Conservation (phyloP, 139 green algal species). For the Ettlia oleoabundans region DNA sequence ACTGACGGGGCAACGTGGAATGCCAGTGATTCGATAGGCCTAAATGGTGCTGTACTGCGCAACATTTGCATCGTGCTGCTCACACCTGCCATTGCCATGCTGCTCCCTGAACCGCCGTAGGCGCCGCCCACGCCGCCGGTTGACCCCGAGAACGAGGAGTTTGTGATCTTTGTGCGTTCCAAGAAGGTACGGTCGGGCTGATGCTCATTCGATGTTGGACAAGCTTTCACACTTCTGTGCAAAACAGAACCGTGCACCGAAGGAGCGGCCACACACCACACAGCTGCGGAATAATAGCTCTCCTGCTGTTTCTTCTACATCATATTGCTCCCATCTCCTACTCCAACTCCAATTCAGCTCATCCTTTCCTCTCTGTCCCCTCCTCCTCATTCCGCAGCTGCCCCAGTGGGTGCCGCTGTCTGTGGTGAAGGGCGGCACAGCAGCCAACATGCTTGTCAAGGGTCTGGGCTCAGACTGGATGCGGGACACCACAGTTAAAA, state of each 20-base stretch:
- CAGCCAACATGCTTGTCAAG: constrained; percentile 73
- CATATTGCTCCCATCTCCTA: neutral
- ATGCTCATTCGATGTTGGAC: neutral
- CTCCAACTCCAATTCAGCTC: neutral
- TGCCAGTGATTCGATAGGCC: too few relatives aligned
- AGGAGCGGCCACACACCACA: neutral
- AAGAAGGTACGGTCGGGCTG: constrained; percentile 45
- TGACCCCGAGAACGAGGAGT: constrained; percentile 80
- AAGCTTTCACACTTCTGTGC: neutral
- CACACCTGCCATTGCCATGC: neutral
- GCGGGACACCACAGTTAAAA: constrained; percentile 17
- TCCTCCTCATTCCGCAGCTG: neutral
- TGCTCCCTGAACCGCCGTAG: constrained; percentile 1
- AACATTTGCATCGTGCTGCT: neutral
- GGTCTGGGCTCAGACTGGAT: constrained; percentile 51
- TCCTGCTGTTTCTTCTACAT: neutral
- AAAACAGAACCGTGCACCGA: too few relatives aligned
- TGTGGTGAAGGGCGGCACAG: constrained; percentile 70
- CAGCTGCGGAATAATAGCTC: too few relatives aligned
- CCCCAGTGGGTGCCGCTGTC: constrained; percentile 66
- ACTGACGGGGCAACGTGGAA: too few relatives aligned
- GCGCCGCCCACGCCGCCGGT: constrained; percentile 62
- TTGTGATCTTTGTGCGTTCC: constrained; percentile 76
- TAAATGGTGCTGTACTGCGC: too few relatives aligned
- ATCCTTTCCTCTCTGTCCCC: neutral